These are phyloP conservation scores for Salix suchowensis DNA, from an alignment of 345 rosid genomes.

Conservation along the genomic window DNA sequence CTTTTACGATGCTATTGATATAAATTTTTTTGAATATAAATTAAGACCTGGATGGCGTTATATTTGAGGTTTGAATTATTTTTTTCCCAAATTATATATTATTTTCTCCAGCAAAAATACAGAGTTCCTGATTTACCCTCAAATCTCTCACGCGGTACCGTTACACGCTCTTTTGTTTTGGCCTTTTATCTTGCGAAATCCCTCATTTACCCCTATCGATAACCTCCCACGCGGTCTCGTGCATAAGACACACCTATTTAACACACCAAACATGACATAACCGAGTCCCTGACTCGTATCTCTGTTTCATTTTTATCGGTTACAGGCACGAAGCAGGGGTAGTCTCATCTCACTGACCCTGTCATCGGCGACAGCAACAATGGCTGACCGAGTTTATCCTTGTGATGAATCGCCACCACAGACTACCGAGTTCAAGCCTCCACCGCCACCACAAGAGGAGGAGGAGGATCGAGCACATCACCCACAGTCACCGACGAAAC, in stretches of 20 bases:
- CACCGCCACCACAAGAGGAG: background rate
- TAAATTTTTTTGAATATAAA: too few relatives aligned
- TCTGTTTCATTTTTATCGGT: background rate
- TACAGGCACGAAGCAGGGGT: background rate
- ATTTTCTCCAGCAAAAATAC: too few relatives aligned
- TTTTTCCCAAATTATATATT: too few relatives aligned
- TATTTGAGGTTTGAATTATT: too few relatives aligned
- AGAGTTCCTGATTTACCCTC: too few relatives aligned
- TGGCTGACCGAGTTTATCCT: constrained; percentile 44
- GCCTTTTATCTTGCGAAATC: background rate
- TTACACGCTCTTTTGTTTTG: background rate
- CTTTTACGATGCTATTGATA: too few relatives aligned
- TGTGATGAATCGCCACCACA: constrained; percentile 10
- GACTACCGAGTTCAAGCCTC: background rate
- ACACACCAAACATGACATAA: background rate
- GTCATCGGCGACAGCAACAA: background rate
- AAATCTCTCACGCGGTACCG: background rate
- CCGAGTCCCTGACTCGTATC: rapidly evolving
- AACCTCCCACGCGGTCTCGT: constrained; percentile 3
- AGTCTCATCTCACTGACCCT: background rate
- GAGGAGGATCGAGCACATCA: background rate
- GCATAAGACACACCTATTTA: background rate
- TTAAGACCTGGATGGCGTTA: too few relatives aligned
- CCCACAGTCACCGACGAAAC: constrained; percentile 2
- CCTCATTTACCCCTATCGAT: background rate